Conservation (phyloP, 768 basidiomycete genomes). For the Tylopilus plumbeoviolaceoides region DNA sequence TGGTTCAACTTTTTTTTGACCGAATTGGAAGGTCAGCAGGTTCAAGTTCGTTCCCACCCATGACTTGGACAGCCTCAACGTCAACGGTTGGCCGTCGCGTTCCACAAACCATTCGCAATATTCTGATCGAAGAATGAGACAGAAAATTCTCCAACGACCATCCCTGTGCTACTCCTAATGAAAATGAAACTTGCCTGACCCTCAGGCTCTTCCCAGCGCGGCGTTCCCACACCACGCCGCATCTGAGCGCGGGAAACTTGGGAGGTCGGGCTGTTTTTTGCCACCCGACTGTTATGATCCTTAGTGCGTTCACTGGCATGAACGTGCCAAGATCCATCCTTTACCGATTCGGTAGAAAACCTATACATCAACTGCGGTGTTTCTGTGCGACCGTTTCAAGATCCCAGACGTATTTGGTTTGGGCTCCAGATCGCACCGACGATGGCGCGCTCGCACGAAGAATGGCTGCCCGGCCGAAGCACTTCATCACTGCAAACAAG, state of each 20-base stretch:
- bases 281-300: not conserved
- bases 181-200: not conserved
- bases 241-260: not conserved
- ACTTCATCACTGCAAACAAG: constrained; percentile 45
- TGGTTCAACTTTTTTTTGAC: too few relatives aligned
- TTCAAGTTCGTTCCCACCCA: not conserved
- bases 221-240: constrained; percentile 1
- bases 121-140: not conserved
- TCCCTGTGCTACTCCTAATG: not conserved
- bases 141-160: not conserved
- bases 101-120: not conserved
- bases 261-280: not conserved
- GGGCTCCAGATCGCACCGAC: constrained; percentile 63
- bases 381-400: constrained; percentile 11
- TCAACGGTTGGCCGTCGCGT: not conserved
- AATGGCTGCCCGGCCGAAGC: constrained; percentile 49
- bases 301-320: not conserved
- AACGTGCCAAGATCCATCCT: not conserved
- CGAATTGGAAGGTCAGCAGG: constrained; percentile 9
- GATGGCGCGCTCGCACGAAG: constrained; percentile 54
- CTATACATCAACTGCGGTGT: constrained; percentile 5
- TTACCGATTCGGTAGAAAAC: not conserved
- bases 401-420: constrained; percentile 40
- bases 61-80: not conserved
- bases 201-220: not conserved